phyloP scores from a whole-genome alignment of 306 rosid genomes.

The Vachellia pachyceras region DNA sequence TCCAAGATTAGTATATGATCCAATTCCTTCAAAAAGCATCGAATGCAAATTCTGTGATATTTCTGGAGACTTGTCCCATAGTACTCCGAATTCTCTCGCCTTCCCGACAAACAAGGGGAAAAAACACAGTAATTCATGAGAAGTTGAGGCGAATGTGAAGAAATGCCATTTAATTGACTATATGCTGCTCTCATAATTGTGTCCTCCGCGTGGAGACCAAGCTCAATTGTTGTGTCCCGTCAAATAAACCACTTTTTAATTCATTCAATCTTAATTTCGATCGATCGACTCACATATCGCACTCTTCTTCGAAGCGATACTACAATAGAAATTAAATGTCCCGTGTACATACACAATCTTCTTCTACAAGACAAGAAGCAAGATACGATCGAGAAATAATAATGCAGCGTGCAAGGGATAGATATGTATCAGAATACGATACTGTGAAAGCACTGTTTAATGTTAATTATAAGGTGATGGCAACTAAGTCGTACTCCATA shows the following conservation, averaged over 20 bases:
- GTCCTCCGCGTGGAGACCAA: slow-evolving; percentile 14
- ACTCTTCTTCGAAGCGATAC: no score
- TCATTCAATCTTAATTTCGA: background rate
- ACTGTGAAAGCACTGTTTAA: background rate
- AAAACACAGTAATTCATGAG: background rate
- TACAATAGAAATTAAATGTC: no score
- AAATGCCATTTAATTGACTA: background rate
- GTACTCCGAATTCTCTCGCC: background rate
- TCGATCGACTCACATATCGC: background rate
- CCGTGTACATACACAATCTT: background rate
- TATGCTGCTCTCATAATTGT: slow-evolving; percentile 1
- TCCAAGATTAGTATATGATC: background rate
- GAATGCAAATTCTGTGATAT: background rate
- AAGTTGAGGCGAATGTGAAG: background rate
- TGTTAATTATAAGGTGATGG: background rate
- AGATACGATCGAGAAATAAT: background rate
- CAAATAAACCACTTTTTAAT: background rate
- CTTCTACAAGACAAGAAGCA: background rate
- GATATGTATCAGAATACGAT: background rate
- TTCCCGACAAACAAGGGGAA: background rate
- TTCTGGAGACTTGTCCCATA: background rate
- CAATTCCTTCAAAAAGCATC: background rate
- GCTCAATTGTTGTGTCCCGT: background rate
- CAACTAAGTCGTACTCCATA: slow-evolving; percentile 19
- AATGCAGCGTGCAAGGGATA: background rate